Evolutionary conservation across 345 rosid genomes (phyloP), one percentile per base, ranked within the genome.

Genomic region (Salix viminalis): DNA sequence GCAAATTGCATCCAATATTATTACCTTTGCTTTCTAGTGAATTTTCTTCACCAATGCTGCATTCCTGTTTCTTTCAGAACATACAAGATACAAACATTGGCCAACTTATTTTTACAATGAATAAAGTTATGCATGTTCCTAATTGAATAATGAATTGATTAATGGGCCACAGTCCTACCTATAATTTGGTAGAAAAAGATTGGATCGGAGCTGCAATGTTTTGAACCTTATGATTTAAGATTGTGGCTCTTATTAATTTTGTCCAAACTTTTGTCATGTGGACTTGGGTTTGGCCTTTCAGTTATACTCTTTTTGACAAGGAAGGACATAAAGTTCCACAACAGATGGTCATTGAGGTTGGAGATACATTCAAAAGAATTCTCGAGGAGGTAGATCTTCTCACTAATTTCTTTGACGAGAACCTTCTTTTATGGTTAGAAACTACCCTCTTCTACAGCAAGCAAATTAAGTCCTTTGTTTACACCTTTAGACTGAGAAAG

Each of bases 341-440:
- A 21, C 76, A 88, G 69, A 77, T 90, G 80, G 98, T 91, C 71
- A 83, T 83, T 72, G 84, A 84, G 87, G 91, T 93, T 75, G 98
- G 94, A 81, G 98, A 90, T 34, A 79, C 79, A 32, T 91, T 93
- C 76, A 88, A 90, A 91, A 86, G 82, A 87, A 93, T 93, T 78
- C 93, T 93, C 65, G 79, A 88, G 76, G 91, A 91, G 94, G 98
- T 93, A 79, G 21, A 39, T 79, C 64, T 72, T 23, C 65, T 42
- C 60, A 39, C 54, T 74, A 65, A 44, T 65, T 79, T 32, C 39
- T 80, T 21, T 7, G 1, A 19, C 36, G 50, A 14, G 42, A 68
- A 61, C 23, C 16, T 74, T 77, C 70, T 14, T 7, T 44, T 69
- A 36, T 46, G 24, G 11, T 11, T 14, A 74, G 4, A 32, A 44